Percentiles rank a stretch among this genome's conserved stretches.
Evolutionary conservation across 441 rosid species (phyloP).

Genomic region (Gossypium gossypioides): DNA sequence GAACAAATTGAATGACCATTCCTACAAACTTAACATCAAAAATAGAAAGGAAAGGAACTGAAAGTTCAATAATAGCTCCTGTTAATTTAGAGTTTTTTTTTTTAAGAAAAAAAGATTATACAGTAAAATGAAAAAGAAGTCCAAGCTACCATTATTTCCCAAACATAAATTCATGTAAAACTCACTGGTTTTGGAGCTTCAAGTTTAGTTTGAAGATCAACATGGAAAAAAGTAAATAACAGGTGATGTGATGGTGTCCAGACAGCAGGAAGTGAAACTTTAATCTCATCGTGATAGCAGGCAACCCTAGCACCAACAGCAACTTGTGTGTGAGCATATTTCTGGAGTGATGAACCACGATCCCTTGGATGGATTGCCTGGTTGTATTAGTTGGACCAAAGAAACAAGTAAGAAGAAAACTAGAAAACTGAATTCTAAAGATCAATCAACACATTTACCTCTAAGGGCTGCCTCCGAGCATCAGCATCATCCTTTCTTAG

Average conservation of each 20-base stretch:
- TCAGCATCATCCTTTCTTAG: slow-evolving; percentile 91
- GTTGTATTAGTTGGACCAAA: slow-evolving; percentile 22
- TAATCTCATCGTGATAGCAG: slow-evolving; percentile 90
- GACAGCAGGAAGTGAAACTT: slow-evolving; percentile 78
- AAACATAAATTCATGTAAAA: slow-evolving; percentile 9
- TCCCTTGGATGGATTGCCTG: slow-evolving; percentile 93
- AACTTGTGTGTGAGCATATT: slow-evolving; percentile 90
- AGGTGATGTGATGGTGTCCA: slow-evolving; percentile 97
- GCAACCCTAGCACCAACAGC: slow-evolving; percentile 84
- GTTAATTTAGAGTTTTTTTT: not conserved
- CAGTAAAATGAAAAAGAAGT: not conserved
- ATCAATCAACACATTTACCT: slow-evolving; percentile 44
- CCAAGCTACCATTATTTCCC: not conserved
- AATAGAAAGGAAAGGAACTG: not conserved
- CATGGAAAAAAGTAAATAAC: slow-evolving; percentile 89
- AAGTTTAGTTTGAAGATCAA: slow-evolving; percentile 94
- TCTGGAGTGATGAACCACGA: slow-evolving; percentile 60
- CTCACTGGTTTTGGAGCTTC: slow-evolving; percentile 99
- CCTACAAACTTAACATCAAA: not conserved
- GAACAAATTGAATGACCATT: slow-evolving; percentile 16
- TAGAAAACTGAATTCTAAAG: slow-evolving; percentile 10
- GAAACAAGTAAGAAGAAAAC: slow-evolving; percentile 21
- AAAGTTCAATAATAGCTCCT: not conserved
- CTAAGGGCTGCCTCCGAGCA: slow-evolving; percentile 81
- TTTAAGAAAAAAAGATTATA: not conserved